Base-by-base conservation (phyloP, 768 basidiomycete genomes). In the Macrocybe gigantea region DNA sequence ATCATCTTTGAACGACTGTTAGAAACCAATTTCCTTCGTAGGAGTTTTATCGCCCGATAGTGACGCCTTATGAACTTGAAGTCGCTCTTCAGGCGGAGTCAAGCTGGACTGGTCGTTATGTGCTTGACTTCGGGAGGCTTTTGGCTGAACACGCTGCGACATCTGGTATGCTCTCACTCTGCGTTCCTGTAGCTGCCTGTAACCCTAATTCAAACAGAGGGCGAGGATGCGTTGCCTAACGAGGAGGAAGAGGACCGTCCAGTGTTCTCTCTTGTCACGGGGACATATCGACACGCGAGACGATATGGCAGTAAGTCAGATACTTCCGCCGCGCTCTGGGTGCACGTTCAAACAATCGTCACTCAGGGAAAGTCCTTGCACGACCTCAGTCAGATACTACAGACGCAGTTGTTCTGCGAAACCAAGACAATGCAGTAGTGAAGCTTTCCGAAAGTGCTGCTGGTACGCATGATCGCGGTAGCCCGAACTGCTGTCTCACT, bases 61-160 rank as follows among this genome's bases (percentile, higher is more conserved):
- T 99, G 30, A 97, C 95, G 1, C 96, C 96, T 0, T 95, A 82
- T 62, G 96, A 99, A 60, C 73, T 96, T 12, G 80, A 85, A 53
- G 65, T 94, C 2, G 91, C 93, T 0, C 72, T 98, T 8, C 78
- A 80, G 48, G 71, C 74, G 1, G 79, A 84, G 44, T 79, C 76
- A 49, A 78, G 63, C 39, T 95, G 84, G 91, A 85, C 78, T 2
- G 88, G 82, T 5, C 69, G 70, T 53, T 94, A 95, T 61, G 75
- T 91, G 5, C 71, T 96, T 8, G 84, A 94, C 57, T 88, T 95
- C 51, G 78, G 72, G 6, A 71, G 71, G 47, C 62, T 90, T 2
- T 60, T 91, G 1, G 61, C 67, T 4, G 70, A 71, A 44, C 53
- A 63, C 29, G 41, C 49, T 5, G 32, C 44, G 1, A 46, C 11